Base-by-base conservation (phyloP, 2,329 filamentous ascomycete species). In the Westerdykella ornata region DNA sequence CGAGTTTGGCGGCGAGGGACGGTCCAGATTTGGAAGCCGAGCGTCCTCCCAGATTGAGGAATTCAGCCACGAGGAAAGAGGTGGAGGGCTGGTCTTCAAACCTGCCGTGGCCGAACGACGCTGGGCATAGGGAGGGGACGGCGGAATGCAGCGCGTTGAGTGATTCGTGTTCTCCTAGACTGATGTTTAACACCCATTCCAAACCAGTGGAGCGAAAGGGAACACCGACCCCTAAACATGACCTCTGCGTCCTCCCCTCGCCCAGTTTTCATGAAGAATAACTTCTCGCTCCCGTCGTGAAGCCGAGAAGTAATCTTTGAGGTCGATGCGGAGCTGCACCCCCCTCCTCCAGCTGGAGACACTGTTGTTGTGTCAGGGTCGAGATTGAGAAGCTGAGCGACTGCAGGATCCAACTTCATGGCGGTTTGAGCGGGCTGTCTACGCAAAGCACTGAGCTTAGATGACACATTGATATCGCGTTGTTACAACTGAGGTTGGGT, bases 71-170 rank as follows among this genome's bases (percentile, higher is more conserved):
- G 0, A 81, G 69, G 39, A 77, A 78, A 2, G 70, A 72, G 1
- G 65, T 70, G 19, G 77, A 70, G 2, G 72, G 57, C 1, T 60
- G 57, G 1, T 70, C 65, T 9, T 71, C 64, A 8, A 82, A 68
- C 1, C 64, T 50, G 1, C 89, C 89, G 59, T 86, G 80, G 26
- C 84, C 86, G 59, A 88, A 75, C 0, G 85, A 83, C 35, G 74
- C 73, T 0, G 89, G 88, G 57, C 85, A 90, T 39, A 96, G 77
- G 22, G 76, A 76, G 1, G 88, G 84, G 0, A 92, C 83, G 12
- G 73, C 72, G 35, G 71, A 59, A 60, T 88, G 77, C 51, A 97
- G 85, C 40, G 88, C 85, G 58, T 88, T 89, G 41, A 96, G 78
- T 2, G 87, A 94, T 37, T 78, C 77, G 59, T 88, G 83, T 66